Evolutionary conservation across 192 early-diverging fungal species (phyloP).

Genomic region (Backusella luteola): DNA sequence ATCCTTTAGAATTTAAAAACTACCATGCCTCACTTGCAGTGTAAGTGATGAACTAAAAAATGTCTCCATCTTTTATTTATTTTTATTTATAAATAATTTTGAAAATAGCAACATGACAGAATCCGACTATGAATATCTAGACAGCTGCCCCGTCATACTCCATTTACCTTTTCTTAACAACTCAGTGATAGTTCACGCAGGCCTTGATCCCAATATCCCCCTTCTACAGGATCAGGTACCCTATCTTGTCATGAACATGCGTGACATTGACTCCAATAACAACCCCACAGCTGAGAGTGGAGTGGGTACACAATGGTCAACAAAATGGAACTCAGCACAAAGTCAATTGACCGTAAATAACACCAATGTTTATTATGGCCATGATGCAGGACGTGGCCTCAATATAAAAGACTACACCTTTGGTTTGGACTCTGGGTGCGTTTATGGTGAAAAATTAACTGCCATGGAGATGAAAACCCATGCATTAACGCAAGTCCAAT

Average conservation of each 20-base stretch:
- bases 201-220: constrained; percentile 51
- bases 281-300: constrained; percentile 36
- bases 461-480: constrained; percentile 43
- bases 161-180: constrained; percentile 38
- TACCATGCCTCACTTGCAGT: constrained; percentile 36
- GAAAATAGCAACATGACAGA: constrained; percentile 30
- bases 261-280: constrained; percentile 47
- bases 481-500: constrained; percentile 19
- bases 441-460: constrained; percentile 62
- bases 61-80: constrained; percentile 1
- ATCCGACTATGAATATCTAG: constrained; percentile 52
- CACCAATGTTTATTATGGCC: constrained; percentile 63
- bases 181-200: constrained; percentile 68
- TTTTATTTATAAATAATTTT: background rate
- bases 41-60: constrained; percentile 21
- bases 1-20: constrained; percentile 27
- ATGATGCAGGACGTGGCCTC: constrained; percentile 61
- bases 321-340: constrained; percentile 38
- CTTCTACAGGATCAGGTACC: constrained; percentile 51
- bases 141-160: constrained; percentile 54
- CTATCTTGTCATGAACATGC: constrained; percentile 59
- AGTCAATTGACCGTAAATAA: constrained; percentile 17
- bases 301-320: constrained; percentile 40
- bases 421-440: constrained; percentile 72
- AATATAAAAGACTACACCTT: constrained; percentile 52